Conservation (phyloP, 257 asterid genomes). For the Nicotiana undulata region DNA sequence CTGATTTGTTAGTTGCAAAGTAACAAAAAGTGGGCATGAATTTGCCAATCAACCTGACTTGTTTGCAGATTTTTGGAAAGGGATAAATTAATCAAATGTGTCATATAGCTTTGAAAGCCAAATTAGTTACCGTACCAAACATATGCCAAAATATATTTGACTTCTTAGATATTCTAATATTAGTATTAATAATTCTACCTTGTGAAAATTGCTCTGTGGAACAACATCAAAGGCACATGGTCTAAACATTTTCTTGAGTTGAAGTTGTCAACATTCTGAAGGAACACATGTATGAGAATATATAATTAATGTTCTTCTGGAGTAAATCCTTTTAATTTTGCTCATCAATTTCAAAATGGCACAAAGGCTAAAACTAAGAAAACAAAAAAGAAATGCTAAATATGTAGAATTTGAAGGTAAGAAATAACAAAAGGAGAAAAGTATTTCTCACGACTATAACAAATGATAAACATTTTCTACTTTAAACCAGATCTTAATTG, state of each 20-base stretch:
- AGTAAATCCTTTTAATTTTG: too few relatives aligned
- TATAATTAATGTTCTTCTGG: too few relatives aligned
- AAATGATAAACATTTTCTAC: too few relatives aligned
- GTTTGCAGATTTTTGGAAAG: conserved; percentile 17
- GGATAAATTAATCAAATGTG: conserved; percentile 12
- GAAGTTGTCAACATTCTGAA: not conserved
- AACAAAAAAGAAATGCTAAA: too few relatives aligned
- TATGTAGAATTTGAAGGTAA: too few relatives aligned
- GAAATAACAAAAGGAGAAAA: not conserved
- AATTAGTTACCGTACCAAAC: conserved; percentile 41
- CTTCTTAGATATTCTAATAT: conserved; percentile 9
- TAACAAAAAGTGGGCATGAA: conserved; percentile 34
- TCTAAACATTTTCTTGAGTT: not conserved
- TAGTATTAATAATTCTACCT: not conserved
- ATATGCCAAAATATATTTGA: conserved; percentile 17
- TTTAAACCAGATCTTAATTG: too few relatives aligned
- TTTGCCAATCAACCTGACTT: conserved; percentile 15
- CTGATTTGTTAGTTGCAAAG: conserved; percentile 8
- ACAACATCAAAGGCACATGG: not conserved
- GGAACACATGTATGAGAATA: too few relatives aligned
- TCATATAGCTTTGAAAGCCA: conserved; percentile 17
- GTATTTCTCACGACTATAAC: too few relatives aligned
- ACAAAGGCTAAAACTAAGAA: too few relatives aligned
- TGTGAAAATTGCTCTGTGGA: not conserved
- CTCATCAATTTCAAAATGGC: too few relatives aligned